Base-by-base conservation (phyloP, 257 asterid genomes). In the Plantago elongata region DNA sequence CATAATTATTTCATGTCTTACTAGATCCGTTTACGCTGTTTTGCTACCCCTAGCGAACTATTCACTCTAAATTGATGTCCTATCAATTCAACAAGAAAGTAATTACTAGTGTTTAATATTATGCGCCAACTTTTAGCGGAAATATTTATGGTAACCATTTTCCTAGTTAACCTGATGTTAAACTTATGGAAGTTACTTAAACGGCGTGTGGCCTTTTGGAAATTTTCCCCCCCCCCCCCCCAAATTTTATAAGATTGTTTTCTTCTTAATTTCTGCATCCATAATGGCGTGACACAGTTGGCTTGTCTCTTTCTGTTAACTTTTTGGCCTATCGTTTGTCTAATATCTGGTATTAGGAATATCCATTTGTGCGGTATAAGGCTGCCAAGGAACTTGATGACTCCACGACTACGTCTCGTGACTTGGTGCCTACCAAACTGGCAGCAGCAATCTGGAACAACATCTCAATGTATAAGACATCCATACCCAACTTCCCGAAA, bases 401-500 rank as follows among this genome's bases (percentile, higher is more conserved):
- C 12, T 59, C 69, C 49, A 29, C 69, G 6, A 34, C 68, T 30
- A 64, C 76, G 47, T 64, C 66, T 45, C 86, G 86, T 63, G 95
- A 89, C 34, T 76, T 92, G 58, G 75, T 92, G 68, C 85, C 96
- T 15, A 70, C 69, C 56, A 89, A 89, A 75, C 95, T 92, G 62
- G 99, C 99, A 54, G 65, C 86, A 57, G 82, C 88, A 57, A 62
- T 92, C 56, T 92, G 96, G 96, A 79, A 83, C 72, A 51, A 13
- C 64, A 81, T 92, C 73, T 55, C 89, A 38, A 73, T 66, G 45
- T 89, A 89, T 61, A 85, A 70, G 78, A 18, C 90, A 68, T 77
- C 91, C 51, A 84, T 92, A 64, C 85, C 94, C 64, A 84, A 92
- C 66, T 92, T 69, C 72, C 99, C 99, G 50, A 60, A 87, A 72